Evolutionary conservation across 2,329 filamentous ascomycete species (phyloP).

Genomic region (Xylaria sp.): DNA sequence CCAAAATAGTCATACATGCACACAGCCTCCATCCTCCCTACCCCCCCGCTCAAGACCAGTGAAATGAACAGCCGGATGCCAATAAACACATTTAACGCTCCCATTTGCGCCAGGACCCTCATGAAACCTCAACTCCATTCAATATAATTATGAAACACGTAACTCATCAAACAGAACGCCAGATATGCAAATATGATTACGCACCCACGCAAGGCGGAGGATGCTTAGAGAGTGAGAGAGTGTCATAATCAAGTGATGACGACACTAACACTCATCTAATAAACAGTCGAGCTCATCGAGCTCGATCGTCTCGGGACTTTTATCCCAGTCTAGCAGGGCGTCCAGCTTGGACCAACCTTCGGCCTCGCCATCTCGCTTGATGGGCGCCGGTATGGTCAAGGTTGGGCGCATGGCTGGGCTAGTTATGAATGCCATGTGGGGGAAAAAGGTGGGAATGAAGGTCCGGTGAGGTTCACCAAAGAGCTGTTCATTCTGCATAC

Average conservation of each 20-base stretch:
- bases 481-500: conserved; percentile 62
- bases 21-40: background rate
- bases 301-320: conserved; percentile 87
- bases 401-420: conserved; percentile 67
- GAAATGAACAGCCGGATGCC: conserved; percentile 31
- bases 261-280: conserved; percentile 76
- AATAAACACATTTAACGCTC: conserved; percentile 29
- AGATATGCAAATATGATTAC: conserved; percentile 28
- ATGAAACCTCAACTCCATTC: conserved; percentile 41
- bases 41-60: conserved; percentile 7
- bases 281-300: conserved; percentile 93
- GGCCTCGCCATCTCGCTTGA: conserved; percentile 54
- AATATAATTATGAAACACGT: conserved; percentile 18
- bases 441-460: conserved; percentile 50
- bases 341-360: conserved; percentile 60
- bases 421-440: conserved; percentile 59
- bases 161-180: conserved; percentile 42
- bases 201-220: conserved; percentile 19
- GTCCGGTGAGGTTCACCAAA: conserved; percentile 59
- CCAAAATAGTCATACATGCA: conserved; percentile 34
- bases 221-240: conserved; percentile 16
- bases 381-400: conserved; percentile 55
- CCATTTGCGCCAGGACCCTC: conserved; percentile 35
- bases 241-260: conserved; percentile 6
- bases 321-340: conserved; percentile 67